Base-by-base conservation (phyloP, 1,284 basidiomycete genomes). In the Tremellales sp. region DNA sequence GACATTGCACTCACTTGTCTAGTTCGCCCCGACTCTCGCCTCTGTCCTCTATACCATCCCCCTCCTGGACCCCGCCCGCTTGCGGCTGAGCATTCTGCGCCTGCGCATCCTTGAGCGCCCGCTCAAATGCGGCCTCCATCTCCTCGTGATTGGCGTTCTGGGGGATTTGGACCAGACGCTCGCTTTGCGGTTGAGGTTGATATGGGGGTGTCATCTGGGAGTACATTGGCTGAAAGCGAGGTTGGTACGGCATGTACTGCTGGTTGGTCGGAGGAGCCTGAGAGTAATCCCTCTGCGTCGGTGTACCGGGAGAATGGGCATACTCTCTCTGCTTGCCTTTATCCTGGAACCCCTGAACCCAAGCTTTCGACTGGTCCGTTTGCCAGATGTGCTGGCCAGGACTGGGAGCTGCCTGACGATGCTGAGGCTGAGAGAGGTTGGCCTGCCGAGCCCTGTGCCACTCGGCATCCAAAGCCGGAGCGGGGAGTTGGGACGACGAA, bases 71-170 rank as follows among this genome's bases (percentile, higher is more conserved):
- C 28, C 47, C 44, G 28, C 48, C 36, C 18, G 43, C 42, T 21
- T 75, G 66, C 29, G 56, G 48, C 13, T 77, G 78, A 29, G 75
- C 72, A 4, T 78, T 75, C 58, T 84, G 77, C 14, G 80, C 81
- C 18, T 53, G 37, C 31, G 35, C 42, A 22, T 47, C 38, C 18
- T 47, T 53, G 40, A 49, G 37, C 25, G 36, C 39, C 24, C 81
- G 85, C 69, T 31, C 43, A 21, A 58, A 54, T 5, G 51, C 44
- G 6, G 54, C 49, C 14, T 58, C 49, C 46, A 52, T 54, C 37
- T 48, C 40, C 39, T 47, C 38, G 10, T n/a, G 39, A 27, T n/a
- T 41, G 33, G 21, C 13, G 19, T 29, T 21, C 9, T 21, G 8
- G 21, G 22, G 5, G 8, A 21, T 21, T 12, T 29, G 42, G 28